Conservation (phyloP, 75 land plant species). For the Selaginella moellendorffii region DNA sequence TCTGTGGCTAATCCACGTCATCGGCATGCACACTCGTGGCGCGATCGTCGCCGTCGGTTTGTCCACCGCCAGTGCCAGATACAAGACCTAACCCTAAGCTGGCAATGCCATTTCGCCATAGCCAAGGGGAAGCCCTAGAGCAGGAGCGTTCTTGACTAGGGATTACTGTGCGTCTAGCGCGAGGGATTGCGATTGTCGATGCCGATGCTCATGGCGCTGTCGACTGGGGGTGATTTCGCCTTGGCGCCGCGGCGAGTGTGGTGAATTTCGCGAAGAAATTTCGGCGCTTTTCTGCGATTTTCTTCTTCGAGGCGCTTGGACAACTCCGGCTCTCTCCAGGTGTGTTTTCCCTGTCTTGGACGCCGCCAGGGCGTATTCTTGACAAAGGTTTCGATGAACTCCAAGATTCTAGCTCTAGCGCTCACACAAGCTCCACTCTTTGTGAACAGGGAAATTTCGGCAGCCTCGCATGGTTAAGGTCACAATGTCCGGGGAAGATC, state of each 20-base stretch:
- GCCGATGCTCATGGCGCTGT: background rate
- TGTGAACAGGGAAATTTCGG: background rate
- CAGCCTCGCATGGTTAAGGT: background rate
- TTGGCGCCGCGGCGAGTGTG: background rate
- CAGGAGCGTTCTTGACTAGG: background rate
- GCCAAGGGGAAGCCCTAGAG: constrained; percentile 1
- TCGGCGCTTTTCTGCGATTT: too few relatives aligned
- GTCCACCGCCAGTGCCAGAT: background rate
- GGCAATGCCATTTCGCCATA: background rate
- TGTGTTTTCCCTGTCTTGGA: too few relatives aligned
- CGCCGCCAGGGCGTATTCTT: too few relatives aligned
- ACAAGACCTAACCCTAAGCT: background rate
- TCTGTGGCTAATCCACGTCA: background rate
- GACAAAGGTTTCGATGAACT: too few relatives aligned
- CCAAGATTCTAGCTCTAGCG: too few relatives aligned
- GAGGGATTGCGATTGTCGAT: background rate
- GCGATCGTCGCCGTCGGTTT: background rate
- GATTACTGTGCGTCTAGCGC: background rate
- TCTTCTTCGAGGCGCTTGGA: background rate
- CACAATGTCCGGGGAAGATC: background rate
- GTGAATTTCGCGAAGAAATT: too few relatives aligned
- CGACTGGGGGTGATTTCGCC: background rate
- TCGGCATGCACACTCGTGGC: background rate
- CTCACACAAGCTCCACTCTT: background rate
- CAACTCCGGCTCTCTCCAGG: background rate